Evolutionary conservation across 1,139 yeast genomes (phyloP).

Genomic region (Yamadazyma atmosphaerica): DNA sequence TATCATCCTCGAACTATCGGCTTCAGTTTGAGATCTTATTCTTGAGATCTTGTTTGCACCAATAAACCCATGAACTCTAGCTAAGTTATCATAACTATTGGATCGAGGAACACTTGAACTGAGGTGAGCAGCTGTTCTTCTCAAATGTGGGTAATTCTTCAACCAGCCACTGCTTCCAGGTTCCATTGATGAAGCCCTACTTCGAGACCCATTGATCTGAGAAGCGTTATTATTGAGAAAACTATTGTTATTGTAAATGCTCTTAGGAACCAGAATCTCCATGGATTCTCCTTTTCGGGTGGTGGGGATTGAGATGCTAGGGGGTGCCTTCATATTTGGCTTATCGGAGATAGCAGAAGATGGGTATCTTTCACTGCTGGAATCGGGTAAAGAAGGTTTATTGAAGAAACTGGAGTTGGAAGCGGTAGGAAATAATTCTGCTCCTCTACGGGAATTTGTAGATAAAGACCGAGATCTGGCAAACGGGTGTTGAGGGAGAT

Average conservation of each 20-base stretch:
- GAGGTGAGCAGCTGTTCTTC: slow-evolving; percentile 8
- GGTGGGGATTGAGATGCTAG: slow-evolving; percentile 81
- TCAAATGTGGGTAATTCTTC: slow-evolving; percentile 25
- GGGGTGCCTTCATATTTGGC: slow-evolving; percentile 35
- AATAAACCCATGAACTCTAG: slow-evolving; percentile 13
- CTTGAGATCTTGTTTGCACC: slow-evolving; percentile 12
- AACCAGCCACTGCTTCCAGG: slow-evolving; percentile 20
- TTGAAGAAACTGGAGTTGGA: slow-evolving; percentile 18
- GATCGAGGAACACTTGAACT: slow-evolving; percentile 17
- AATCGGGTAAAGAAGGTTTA: slow-evolving; percentile 12
- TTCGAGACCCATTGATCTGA: slow-evolving; percentile 6
- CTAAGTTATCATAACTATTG: slow-evolving; percentile 15
- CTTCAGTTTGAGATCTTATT: slow-evolving; percentile 13
- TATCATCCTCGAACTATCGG: slow-evolving; percentile 9
- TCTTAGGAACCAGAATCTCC: slow-evolving; percentile 54
- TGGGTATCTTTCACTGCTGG: slow-evolving; percentile 1
- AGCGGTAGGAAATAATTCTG: slow-evolving; percentile 8
- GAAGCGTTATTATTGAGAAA: slow-evolving; percentile 4
- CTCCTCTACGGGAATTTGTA: slow-evolving; percentile 22
- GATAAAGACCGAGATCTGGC: slow-evolving; percentile 34
- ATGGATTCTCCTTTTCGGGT: slow-evolving; percentile 77
- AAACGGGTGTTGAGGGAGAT: slow-evolving; percentile 29
- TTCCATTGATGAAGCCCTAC: slow-evolving; percentile 3
- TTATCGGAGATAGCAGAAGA: slow-evolving; percentile 2
- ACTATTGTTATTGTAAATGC: slow-evolving; percentile 5